phyloP scores from a whole-genome alignment of 2,329 filamentous ascomycete genomes.

The Stemphylium beticola region DNA sequence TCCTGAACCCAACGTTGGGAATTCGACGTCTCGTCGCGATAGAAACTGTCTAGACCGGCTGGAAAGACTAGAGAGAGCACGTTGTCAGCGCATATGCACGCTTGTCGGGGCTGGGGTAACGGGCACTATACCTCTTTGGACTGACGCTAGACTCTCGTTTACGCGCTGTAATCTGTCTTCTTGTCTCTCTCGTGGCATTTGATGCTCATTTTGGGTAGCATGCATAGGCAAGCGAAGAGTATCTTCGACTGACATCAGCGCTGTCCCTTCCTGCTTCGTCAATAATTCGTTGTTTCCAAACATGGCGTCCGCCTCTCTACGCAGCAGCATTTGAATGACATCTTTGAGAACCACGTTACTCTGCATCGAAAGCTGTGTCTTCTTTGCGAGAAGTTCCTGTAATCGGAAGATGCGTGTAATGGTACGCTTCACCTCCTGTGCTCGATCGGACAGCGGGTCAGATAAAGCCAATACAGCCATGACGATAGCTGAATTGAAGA shows the following conservation, averaged over 20 bases:
- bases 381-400: constrained; percentile 42
- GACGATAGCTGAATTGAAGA: constrained; percentile 55
- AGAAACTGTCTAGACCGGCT: neutral
- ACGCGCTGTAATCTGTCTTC: constrained; percentile 12
- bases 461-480: constrained; percentile 52
- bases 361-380: constrained; percentile 18
- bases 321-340: constrained; percentile 21
- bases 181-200: neutral
- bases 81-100: neutral
- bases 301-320: constrained; percentile 22
- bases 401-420: constrained; percentile 53
- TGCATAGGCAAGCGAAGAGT: constrained; percentile 20
- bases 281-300: neutral
- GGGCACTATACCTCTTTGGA: constrained; percentile 16
- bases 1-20: neutral
- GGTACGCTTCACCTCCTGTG: constrained; percentile 53
- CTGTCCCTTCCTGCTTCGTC: neutral
- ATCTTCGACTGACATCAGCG: constrained; percentile 19
- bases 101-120: neutral
- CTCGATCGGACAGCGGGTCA: constrained; percentile 51
- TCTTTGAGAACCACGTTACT: constrained; percentile 23
- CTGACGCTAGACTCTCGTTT: constrained; percentile 19
- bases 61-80: neutral
- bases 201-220: neutral
- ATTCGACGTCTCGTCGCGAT: neutral